A percentile compares a stretch with the other conserved stretches of the same genome.
Evolutionary conservation across 352 stramenopile species (phyloP).

Genomic region (Pythium sukuiense): DNA sequence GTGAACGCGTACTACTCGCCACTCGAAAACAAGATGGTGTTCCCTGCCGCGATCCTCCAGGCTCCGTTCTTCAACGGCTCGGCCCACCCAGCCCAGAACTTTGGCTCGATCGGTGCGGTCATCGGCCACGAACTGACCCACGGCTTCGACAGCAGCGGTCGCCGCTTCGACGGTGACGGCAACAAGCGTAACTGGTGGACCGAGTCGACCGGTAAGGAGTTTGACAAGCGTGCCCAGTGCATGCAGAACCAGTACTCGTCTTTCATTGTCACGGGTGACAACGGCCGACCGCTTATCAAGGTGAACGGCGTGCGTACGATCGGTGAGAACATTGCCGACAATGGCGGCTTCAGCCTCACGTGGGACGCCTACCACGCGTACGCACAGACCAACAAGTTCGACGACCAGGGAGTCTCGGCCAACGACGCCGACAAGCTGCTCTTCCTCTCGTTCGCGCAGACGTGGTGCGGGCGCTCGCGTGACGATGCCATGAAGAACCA

Average conservation of each 20-base stretch:
- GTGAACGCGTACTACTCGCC: constrained; percentile 89
- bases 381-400: constrained; percentile 17
- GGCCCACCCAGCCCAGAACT: constrained; percentile 88
- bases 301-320: constrained; percentile 70
- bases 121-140: constrained; percentile 95
- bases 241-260: constrained; percentile 61
- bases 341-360: constrained; percentile 59
- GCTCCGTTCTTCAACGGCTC: constrained; percentile 88
- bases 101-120: constrained; percentile 90
- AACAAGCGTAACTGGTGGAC: constrained; percentile 94
- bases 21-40: constrained; percentile 90
- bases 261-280: constrained; percentile 45
- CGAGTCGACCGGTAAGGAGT: constrained; percentile 66
- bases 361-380: constrained; percentile 66
- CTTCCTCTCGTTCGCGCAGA: constrained; percentile 71
- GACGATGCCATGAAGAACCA: constrained; percentile 40
- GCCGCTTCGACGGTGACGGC: constrained; percentile 82
- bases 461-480: constrained; percentile 56
- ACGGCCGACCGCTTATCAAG: constrained; percentile 36
- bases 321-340: constrained; percentile 81
- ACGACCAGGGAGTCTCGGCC: constrained; percentile 10
- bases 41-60: constrained; percentile 93
- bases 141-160: constrained; percentile 92
- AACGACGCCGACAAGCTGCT: constrained; percentile 52
- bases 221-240: constrained; percentile 56